Percentiles rank a stretch among this genome's conserved stretches.
Evolutionary conservation across 306 rosid species (phyloP).

Genomic region (Lathyrus aphaca): DNA sequence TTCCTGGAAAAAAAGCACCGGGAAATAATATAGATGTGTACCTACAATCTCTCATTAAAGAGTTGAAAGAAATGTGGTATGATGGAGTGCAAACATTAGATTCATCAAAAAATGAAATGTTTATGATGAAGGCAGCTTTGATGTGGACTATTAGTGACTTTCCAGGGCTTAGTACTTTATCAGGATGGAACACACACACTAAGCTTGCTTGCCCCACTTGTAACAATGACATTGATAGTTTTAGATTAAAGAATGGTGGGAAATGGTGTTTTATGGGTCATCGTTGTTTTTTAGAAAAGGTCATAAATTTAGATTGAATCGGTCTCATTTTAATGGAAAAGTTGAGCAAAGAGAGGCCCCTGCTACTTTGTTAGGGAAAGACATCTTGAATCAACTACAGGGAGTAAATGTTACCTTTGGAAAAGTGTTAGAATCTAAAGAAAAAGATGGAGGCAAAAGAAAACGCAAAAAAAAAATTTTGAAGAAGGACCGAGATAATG

Average conservation of each 20-base stretch:
- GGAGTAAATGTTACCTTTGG: too few species aligned
- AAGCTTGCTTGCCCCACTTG: background rate
- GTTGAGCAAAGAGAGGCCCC: background rate
- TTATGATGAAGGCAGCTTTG: too few species aligned
- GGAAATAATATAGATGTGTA: constrained; percentile 9
- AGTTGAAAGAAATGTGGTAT: too few species aligned
- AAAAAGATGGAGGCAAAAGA: too few species aligned
- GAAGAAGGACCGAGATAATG: background rate
- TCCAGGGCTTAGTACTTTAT: too few species aligned
- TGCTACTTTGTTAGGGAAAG: background rate
- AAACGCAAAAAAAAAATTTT: too few species aligned
- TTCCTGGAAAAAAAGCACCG: background rate
- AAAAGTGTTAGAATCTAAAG: too few species aligned
- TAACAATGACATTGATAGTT: background rate
- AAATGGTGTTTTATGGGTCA: constrained; percentile 10
- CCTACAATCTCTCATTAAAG: too few species aligned
- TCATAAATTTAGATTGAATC: background rate
- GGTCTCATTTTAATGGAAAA: background rate
- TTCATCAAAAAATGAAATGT: too few species aligned
- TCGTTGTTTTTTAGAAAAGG: background rate
- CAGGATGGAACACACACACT: background rate
- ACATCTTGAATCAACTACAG: too few species aligned
- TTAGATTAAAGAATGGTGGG: background rate
- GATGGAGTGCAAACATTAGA: too few species aligned
- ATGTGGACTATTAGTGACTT: too few species aligned